Evolutionary conservation across 2,329 filamentous ascomycete genomes (phyloP), one percentile per base, ranked within the genome.

Genomic region (Xylaria sp.): DNA sequence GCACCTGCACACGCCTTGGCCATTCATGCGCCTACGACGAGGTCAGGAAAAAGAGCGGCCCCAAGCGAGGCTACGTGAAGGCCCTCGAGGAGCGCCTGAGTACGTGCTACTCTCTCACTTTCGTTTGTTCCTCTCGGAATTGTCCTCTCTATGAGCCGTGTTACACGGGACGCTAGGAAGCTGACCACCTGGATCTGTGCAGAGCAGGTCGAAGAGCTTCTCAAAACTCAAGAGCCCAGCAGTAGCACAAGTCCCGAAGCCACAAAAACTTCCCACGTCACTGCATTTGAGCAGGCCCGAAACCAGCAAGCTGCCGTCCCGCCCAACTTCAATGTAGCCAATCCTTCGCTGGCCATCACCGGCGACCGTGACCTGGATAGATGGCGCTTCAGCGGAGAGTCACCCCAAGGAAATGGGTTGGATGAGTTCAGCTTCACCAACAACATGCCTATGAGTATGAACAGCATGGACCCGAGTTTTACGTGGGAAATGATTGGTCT

Each of bases 31-130:
- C 92, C 70, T 97, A 97, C 78, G 94, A 97, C 78, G 94, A 97
- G 83, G 91, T 95, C 75, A 89, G 94, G 79, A 93, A 94, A 82
- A 97, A 97, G 88, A 97, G 94, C 80, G 94, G 94, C 2, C 94
- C 94, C 2, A 97, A 97, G 84, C 88, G 94, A 78, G 94, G 94
- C 75, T 97, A 98, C 79, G 94, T 97, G 70, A 97, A 97, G 84
- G 91, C 94, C 69, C 83, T 98, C 74, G 96, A 98, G 81, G 94
- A 97, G 79, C 89, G 96, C 80, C 83, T 99, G 77, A 94, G 94
- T 97, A 86, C 83, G 92, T 83, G 67, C 60, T 31, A 59, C 52
- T 61, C 34, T 51, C 15, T 59, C 25, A 18, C 37, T n/a, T n/a
- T 31, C 3, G 2, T n/a, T n/a, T 5, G 41, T 56, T 31, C 34